These are phyloP conservation scores for Plantago elongata DNA, from an alignment of 257 asterid genomes.

Conservation along the genomic window DNA sequence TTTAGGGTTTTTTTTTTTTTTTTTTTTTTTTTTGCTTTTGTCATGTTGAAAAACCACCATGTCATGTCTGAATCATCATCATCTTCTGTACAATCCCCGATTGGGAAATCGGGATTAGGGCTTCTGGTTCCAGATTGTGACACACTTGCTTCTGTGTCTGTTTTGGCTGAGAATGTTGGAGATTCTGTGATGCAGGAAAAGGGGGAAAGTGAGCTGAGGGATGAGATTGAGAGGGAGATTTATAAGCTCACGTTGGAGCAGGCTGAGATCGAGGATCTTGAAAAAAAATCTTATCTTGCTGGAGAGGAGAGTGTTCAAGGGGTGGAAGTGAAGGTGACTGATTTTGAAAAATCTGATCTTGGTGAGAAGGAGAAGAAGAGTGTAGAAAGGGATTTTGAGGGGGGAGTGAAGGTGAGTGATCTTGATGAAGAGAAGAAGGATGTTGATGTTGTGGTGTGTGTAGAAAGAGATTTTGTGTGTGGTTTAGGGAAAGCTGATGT, in stretches of 20 bases:
- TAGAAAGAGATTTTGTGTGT: background rate
- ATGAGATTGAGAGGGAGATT: constrained; percentile 37
- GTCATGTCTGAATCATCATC: constrained; percentile 43
- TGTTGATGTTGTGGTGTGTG: too few relatives aligned
- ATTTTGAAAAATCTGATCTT: too few relatives aligned
- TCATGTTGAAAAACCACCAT: constrained; percentile 37
- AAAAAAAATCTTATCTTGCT: constrained; percentile 9
- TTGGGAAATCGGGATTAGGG: constrained; percentile 27
- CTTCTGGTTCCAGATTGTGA: constrained; percentile 14
- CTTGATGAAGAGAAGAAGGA: background rate
- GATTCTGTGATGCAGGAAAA: background rate
- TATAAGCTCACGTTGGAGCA: constrained; percentile 28
- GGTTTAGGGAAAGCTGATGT: too few relatives aligned
- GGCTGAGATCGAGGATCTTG: constrained; percentile 35
- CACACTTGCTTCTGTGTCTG: too few relatives aligned
- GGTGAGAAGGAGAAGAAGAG: too few relatives aligned
- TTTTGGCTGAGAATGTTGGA: too few relatives aligned
- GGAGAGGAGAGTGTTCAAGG: background rate
- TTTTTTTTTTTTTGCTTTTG: constrained; percentile 18
- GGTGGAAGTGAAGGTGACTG: background rate
- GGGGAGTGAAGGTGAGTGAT: background rate
- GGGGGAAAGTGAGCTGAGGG: constrained; percentile 32
- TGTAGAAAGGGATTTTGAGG: background rate
- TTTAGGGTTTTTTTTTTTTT: constrained; percentile 15
- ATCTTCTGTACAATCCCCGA: constrained; percentile 30